phyloP scores from a whole-genome alignment of 768 basidiomycete genomes.

The Leucocoprinus sp. region DNA sequence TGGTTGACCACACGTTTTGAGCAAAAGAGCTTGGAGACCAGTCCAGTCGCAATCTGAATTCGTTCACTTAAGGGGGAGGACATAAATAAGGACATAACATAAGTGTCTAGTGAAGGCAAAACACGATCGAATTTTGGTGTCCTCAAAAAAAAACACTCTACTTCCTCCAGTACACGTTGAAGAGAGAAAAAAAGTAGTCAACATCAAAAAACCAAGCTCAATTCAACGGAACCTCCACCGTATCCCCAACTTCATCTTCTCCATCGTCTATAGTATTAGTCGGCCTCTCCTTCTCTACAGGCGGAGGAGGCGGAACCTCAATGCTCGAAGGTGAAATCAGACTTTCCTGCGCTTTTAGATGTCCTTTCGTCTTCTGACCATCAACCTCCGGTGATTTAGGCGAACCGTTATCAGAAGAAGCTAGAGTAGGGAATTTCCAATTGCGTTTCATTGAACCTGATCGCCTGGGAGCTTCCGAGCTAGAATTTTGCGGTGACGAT shows the following conservation, averaged over 20 bases:
- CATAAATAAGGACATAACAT: too few species aligned
- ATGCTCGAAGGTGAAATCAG: conserved; percentile 55
- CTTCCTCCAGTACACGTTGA: too few species aligned
- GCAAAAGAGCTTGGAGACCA: too few species aligned
- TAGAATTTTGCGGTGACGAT: background rate
- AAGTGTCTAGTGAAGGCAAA: too few species aligned
- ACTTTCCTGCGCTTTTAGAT: conserved; percentile 14
- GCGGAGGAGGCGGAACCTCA: conserved; percentile 75
- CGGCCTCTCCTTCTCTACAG: conserved; percentile 61
- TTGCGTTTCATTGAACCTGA: conserved; percentile 73
- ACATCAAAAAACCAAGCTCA: too few species aligned
- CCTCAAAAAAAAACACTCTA: too few species aligned
- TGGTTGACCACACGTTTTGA: too few species aligned
- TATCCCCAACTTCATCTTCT: conserved; percentile 74
- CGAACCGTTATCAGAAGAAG: conserved; percentile 21
- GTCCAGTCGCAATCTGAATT: too few species aligned
- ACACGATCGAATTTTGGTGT: too few species aligned
- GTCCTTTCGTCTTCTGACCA: conserved; percentile 8
- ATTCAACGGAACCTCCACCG: conserved; percentile 60
- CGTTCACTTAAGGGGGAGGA: too few species aligned
- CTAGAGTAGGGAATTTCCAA: conserved; percentile 59
- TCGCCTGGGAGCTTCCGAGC: conserved; percentile 24
- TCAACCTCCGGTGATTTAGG: conserved; percentile 22
- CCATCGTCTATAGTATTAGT: conserved; percentile 36
- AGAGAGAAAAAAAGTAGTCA: too few species aligned